These are phyloP conservation scores for Toxicodendron radicans DNA, from an alignment of 345 rosid species.

Conservation along the genomic window DNA sequence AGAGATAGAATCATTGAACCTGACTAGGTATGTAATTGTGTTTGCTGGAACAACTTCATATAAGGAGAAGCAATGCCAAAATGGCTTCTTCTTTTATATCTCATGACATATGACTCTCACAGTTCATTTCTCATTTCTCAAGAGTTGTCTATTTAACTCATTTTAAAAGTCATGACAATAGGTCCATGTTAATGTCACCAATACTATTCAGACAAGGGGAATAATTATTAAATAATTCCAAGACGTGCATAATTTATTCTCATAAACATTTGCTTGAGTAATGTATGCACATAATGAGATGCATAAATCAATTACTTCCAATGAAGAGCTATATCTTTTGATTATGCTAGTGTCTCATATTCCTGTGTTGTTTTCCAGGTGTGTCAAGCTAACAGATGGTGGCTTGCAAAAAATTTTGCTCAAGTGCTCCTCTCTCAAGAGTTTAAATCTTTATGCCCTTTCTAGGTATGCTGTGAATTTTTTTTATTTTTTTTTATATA, in stretches of 20 bases:
- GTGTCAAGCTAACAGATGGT: constrained; percentile 77
- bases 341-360: not conserved
- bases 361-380: constrained; percentile 43
- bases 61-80: not conserved
- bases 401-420: constrained; percentile 67
- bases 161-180: not conserved
- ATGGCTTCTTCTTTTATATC: not conserved
- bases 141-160: not conserved
- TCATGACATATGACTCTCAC: not conserved
- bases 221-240: not conserved
- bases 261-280: not conserved
- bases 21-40: constrained; percentile 65
- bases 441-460: constrained; percentile 88
- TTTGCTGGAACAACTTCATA: not conserved
- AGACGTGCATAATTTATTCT: not conserved
- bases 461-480: constrained; percentile 45
- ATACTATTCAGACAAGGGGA: not conserved
- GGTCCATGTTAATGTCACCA: not conserved
- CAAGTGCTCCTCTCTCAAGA: constrained; percentile 61
- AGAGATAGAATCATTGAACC: constrained; percentile 63
- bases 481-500: not conserved
- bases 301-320: not conserved
- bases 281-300: not conserved
- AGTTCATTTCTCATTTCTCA: not conserved
- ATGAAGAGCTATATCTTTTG: constrained; percentile 1